Conservation (phyloP, 306 rosid genomes). For the Bauhinia variegata region DNA sequence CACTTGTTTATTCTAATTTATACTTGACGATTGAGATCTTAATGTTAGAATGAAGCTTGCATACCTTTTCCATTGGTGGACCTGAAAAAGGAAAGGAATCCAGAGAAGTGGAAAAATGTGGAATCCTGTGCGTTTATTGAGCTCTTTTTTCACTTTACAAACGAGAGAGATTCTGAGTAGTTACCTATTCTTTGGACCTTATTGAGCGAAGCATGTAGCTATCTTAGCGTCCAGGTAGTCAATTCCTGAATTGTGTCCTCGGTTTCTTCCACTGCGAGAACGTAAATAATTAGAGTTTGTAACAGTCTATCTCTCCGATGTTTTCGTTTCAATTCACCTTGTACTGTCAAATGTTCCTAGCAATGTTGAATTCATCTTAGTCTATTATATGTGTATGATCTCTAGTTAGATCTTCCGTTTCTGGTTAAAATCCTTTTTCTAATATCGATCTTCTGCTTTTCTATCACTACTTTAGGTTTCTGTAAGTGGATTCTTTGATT, state of each 20-base stretch:
- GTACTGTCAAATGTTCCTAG: slow-evolving; percentile 1
- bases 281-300: slow-evolving; percentile 14
- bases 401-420: slow-evolving; percentile 28
- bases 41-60: slow-evolving; percentile 23
- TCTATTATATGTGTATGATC: slow-evolving; percentile 12
- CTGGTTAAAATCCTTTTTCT: slow-evolving; percentile 18
- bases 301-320: neutral
- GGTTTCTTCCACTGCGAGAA: slow-evolving; percentile 11
- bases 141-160: slow-evolving; percentile 24
- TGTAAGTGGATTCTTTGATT: slow-evolving; percentile 8
- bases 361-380: slow-evolving; percentile 16
- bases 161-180: slow-evolving; percentile 32
- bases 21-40: slow-evolving; percentile 31
- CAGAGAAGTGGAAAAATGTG: slow-evolving; percentile 47
- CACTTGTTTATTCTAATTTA: neutral
- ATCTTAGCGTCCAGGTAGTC: slow-evolving; percentile 7
- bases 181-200: neutral
- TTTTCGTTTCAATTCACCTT: slow-evolving; percentile 11
- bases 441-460: neutral
- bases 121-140: slow-evolving; percentile 35
- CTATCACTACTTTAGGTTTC: neutral
- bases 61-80: slow-evolving; percentile 29
- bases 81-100: slow-evolving; percentile 31
- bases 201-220: slow-evolving; percentile 27
- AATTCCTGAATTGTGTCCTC: slow-evolving; percentile 1